Conservation (phyloP, 192 early-diverging fungal species). For the Thamnidium elegans region DNA sequence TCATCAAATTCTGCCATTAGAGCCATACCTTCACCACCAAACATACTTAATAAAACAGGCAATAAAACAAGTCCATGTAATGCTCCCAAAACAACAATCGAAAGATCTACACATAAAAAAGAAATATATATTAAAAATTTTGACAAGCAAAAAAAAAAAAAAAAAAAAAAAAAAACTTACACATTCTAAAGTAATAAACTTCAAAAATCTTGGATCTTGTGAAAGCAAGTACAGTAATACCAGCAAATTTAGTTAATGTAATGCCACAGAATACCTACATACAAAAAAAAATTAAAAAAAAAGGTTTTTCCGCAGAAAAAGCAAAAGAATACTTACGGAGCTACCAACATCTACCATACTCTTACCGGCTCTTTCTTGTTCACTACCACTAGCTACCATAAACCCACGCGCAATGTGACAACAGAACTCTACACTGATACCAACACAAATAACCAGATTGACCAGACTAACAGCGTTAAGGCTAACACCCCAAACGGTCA, state of each 20-base stretch:
- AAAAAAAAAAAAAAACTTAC: slow-evolving; percentile 23
- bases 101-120: slow-evolving; percentile 35
- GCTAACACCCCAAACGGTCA: slow-evolving; percentile 55
- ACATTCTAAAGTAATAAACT: slow-evolving; percentile 69
- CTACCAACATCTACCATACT: slow-evolving; percentile 59
- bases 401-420: slow-evolving; percentile 60
- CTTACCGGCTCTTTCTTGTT: slow-evolving; percentile 42
- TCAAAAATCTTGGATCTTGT: slow-evolving; percentile 67
- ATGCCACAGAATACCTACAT: slow-evolving; percentile 60
- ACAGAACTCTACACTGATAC: slow-evolving; percentile 69
- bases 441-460: slow-evolving; percentile 63
- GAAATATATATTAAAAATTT: background rate
- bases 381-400: slow-evolving; percentile 46
- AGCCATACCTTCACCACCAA: slow-evolving; percentile 44
- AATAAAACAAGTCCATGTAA: slow-evolving; percentile 57
- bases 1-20: slow-evolving; percentile 40
- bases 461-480: slow-evolving; percentile 64
- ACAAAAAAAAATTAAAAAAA: slow-evolving; percentile 6
- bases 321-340: slow-evolving; percentile 39
- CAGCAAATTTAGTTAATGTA: slow-evolving; percentile 62
- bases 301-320: background rate
- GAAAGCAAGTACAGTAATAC: slow-evolving; percentile 65
- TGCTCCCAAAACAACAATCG: slow-evolving; percentile 58
- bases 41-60: slow-evolving; percentile 54
- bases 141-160: no score